A percentile compares a stretch with the other conserved stretches of the same genome.
Conservation (phyloP, 2,329 filamentous ascomycete genomes). For the Curvularia verruculosa region DNA sequence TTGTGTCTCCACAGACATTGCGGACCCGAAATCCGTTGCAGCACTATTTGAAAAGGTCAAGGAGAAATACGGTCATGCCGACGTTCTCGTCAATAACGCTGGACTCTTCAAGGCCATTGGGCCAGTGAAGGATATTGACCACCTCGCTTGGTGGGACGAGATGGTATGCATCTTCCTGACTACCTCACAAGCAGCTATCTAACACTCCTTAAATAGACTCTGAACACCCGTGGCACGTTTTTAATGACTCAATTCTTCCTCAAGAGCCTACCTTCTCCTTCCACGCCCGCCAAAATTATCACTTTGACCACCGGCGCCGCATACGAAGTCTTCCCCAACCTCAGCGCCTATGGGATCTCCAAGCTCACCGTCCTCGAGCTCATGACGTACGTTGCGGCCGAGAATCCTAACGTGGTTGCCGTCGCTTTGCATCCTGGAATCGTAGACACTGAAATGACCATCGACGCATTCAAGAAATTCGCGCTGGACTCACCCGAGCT, state of each 20-base stretch:
- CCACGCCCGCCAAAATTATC: slow-evolving; percentile 33
- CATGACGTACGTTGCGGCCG: slow-evolving; percentile 27
- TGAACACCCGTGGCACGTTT: slow-evolving; percentile 45
- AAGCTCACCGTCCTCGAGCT: slow-evolving; percentile 28
- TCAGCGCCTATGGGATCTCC: slow-evolving; percentile 26
- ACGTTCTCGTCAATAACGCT: slow-evolving; percentile 27
- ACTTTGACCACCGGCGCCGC: slow-evolving; percentile 23
- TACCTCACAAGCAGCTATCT: background rate
- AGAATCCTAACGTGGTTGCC: slow-evolving; percentile 28
- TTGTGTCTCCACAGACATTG: slow-evolving; percentile 39
- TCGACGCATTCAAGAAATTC: slow-evolving; percentile 19
- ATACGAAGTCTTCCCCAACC: slow-evolving; percentile 18
- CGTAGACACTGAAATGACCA: slow-evolving; percentile 21
- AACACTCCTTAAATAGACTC: slow-evolving; percentile 27
- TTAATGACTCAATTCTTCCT: slow-evolving; percentile 44
- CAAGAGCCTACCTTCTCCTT: slow-evolving; percentile 21
- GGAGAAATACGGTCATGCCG: slow-evolving; percentile 27
- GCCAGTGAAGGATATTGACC: slow-evolving; percentile 26
- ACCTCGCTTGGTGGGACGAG: slow-evolving; percentile 29
- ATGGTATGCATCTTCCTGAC: slow-evolving; percentile 15
- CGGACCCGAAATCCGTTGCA: slow-evolving; percentile 28
- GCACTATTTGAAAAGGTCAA: slow-evolving; percentile 29
- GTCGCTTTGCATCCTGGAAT: slow-evolving; percentile 29
- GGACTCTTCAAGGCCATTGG: slow-evolving; percentile 20
- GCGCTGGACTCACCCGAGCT: slow-evolving; percentile 36